Percentiles rank a stretch among this genome's conserved stretches.
These are phyloP conservation scores for Boletus huronensis DNA, from an alignment of 768 basidiomycete genomes.

Conservation along the genomic window DNA sequence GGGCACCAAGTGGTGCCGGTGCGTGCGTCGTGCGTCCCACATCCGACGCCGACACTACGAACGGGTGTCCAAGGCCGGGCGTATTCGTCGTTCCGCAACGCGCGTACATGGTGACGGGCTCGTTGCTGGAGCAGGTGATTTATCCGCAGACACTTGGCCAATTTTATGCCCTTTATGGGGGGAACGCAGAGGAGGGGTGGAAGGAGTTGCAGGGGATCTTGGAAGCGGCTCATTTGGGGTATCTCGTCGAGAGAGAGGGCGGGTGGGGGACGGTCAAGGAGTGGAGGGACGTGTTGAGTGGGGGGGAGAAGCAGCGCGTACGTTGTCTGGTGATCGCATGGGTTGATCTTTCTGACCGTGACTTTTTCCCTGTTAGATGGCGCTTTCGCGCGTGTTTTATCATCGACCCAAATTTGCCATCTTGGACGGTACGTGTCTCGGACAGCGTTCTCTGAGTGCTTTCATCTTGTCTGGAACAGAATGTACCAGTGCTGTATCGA, in stretches of 20 bases:
- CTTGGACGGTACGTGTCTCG: constrained; percentile 64
- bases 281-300: constrained; percentile 94
- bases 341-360: not conserved
- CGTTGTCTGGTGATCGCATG: not conserved
- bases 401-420: constrained; percentile 80
- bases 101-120: constrained; percentile 88
- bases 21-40: constrained; percentile 34
- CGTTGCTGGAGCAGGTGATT: constrained; percentile 88
- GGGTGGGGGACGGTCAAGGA: constrained; percentile 89
- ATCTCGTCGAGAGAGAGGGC: constrained; percentile 83
- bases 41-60: constrained; percentile 22
- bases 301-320: constrained; percentile 94
- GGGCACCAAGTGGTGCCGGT: constrained; percentile 57
- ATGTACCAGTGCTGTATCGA: constrained; percentile 93
- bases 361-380: constrained; percentile 54
- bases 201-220: constrained; percentile 74
- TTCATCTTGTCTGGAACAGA: constrained; percentile 43
- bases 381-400: constrained; percentile 90
- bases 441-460: not conserved
- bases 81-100: constrained; percentile 91
- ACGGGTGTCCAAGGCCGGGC: constrained; percentile 39
- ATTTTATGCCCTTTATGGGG: constrained; percentile 60
- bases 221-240: constrained; percentile 77
- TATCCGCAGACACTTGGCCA: constrained; percentile 72
- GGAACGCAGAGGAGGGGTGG: constrained; percentile 48